Base-by-base conservation (phyloP, 345 rosid species). In the Aquilaria sinensis region DNA sequence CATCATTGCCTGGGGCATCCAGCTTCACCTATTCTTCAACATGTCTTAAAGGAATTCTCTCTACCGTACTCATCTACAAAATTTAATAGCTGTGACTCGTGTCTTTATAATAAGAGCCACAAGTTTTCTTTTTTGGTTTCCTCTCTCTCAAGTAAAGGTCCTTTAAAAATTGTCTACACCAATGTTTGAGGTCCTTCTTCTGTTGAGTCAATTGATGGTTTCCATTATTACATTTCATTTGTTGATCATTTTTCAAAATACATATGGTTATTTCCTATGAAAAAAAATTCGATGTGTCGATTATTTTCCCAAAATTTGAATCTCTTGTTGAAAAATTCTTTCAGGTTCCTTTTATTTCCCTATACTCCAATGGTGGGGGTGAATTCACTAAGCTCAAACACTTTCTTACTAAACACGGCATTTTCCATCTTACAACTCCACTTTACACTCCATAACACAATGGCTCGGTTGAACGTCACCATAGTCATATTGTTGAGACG, bases 381-480 rank as follows among this genome's bases (percentile, higher is more conserved):
- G 64, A 61, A 48, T 61, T 15, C 46, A 14, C 3, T 3, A 37
- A 13, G 1, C 7, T 58, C 5, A 58, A 37, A 10, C 30, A 37
- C 5, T 34, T 37, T 41, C 14, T 61, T 6, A 3, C n/a, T 2
- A 14, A n/a, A 15, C 15, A 14, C 7, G 58, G 58, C 29, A 51
- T 63, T 14, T 12, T 6, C 2, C 58, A 51, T 10, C 48, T 15
- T 5, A 2, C 6, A 5, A 63, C 32, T 12, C 33, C 48, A 1
- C 57, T 57, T 2, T 32, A 51, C 14, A 50, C 66, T 11, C 58
- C 66, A 5, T n/a, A 63, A 32, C 66, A 52, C 4, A 63, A 63
- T 50, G 66, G 31, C 4, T 10, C 37, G 6, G 31, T 50, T 34
- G 66, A 63, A 23, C 2, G 66, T 0, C 2, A 9, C 4, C 66